phyloP scores from a whole-genome alignment of 2,329 filamentous ascomycete species.

The Pyrenochaeta sp. region DNA sequence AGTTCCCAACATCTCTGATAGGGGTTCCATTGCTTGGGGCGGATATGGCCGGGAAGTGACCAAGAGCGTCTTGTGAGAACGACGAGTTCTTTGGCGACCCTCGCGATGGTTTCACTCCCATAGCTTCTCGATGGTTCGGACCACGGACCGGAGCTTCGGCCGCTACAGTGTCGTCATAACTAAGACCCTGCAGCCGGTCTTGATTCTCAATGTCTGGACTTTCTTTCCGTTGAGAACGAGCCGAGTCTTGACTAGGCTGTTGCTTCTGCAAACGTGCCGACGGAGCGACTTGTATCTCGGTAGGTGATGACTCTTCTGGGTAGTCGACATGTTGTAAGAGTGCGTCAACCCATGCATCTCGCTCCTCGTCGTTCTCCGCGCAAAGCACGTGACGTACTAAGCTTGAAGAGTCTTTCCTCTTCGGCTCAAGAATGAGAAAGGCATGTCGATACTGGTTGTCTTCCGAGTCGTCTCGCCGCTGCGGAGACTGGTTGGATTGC shows the following conservation, averaged over 20 bases:
- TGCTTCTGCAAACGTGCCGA: slow-evolving; percentile 53
- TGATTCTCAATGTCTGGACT: slow-evolving; percentile 49
- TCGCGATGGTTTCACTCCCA: slow-evolving; percentile 24
- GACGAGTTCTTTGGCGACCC: slow-evolving; percentile 47
- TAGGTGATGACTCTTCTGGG: slow-evolving; percentile 55
- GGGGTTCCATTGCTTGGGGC: slow-evolving; percentile 83
- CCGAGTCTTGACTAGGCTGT: slow-evolving; percentile 36
- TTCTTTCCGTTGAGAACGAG: slow-evolving; percentile 43
- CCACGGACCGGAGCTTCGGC: slow-evolving; percentile 66
- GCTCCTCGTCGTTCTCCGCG: slow-evolving; percentile 90
- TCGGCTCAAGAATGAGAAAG: slow-evolving; percentile 93
- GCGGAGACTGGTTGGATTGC: slow-evolving; percentile 66
- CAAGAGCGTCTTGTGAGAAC: slow-evolving; percentile 38
- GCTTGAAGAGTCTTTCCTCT: slow-evolving; percentile 90
- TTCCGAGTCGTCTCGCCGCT: slow-evolving; percentile 73
- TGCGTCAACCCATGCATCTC: slow-evolving; percentile 92
- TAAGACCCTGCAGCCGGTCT: slow-evolving; percentile 56
- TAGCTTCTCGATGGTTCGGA: slow-evolving; percentile 41
- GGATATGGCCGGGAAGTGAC: slow-evolving; percentile 69
- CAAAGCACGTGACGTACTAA: slow-evolving; percentile 93
- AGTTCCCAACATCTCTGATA: slow-evolving; percentile 82
- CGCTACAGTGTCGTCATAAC: slow-evolving; percentile 65
- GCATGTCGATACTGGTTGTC: slow-evolving; percentile 97
- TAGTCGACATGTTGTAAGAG: slow-evolving; percentile 89
- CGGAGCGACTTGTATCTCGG: slow-evolving; percentile 55